Base-by-base conservation (phyloP, 1,284 basidiomycete genomes). In the Crepidotus sp. region DNA sequence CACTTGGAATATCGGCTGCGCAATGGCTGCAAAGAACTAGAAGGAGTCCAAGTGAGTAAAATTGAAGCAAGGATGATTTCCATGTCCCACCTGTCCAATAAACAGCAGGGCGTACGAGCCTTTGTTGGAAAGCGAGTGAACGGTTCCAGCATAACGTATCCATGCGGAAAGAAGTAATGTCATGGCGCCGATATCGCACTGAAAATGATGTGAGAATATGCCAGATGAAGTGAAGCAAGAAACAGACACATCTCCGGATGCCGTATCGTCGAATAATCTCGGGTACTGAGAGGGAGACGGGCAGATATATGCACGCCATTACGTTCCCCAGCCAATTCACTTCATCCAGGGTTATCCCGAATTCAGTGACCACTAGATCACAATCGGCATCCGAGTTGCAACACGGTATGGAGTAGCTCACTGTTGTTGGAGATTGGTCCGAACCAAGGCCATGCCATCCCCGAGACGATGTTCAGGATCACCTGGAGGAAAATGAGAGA, bases 311-410 rank as follows among this genome's bases (percentile, higher is more conserved):
- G 33, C 74, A 66, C 1, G 74, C 69, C 14, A 80, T 64, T 40
- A 81, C 70, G 55, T 83, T 88, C 5, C 80, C 77, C 4, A 88
- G 66, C 85, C 85, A 89, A 53, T 84, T 87, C 19, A 86, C 50
- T 42, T 52, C 19, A 59, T 77, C 66, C 18, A 86, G 62, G 0
- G 77, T 73, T 45, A 52, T 75, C 7, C 67, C 65, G 53, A 85
- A 84, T 30, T 83, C 74, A 2, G 55, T 49, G 6, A 71, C 71
- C 53, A 72, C 83, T 86, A 50, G 6, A 18, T 21, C 13, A 14
- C 11, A 10, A 13, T 43, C 14, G 22, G 27, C 1, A 31, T 37
- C 6, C 15, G 31, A 18, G 27, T 9, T 21, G 22, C 21, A n/a
- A n/a, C n/a, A 15, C 6, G n/a, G 17, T 17, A 7, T 21, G 9